Evolutionary conservation across 352 stramenopile species (phyloP).

Genomic region (Pythium insidiosum): DNA sequence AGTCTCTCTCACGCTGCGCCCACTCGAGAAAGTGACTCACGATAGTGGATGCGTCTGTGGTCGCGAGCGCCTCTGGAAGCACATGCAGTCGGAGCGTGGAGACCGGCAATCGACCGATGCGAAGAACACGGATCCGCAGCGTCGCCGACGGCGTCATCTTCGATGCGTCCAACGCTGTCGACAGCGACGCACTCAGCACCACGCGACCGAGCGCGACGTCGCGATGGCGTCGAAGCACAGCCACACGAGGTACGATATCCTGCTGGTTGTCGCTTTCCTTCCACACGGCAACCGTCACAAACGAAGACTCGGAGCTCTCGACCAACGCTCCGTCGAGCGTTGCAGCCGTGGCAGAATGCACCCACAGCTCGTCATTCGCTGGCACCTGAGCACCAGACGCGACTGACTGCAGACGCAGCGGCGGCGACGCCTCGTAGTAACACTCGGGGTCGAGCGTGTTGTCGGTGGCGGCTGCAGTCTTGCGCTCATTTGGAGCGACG

Average conservation of each 20-base stretch:
- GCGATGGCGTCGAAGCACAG: constrained; percentile 11
- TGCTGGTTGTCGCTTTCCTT: constrained; percentile 6
- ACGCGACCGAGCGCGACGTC: constrained; percentile 23
- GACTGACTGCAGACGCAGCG: constrained; percentile 37
- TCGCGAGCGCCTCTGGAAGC: too few relatives aligned
- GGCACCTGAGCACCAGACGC: not conserved
- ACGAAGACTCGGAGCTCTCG: constrained; percentile 1
- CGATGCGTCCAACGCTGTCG: constrained; percentile 12
- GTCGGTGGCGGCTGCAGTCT: constrained; percentile 13
- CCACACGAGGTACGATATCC: not conserved
- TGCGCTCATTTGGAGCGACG: constrained; percentile 67
- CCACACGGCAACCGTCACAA: constrained; percentile 8
- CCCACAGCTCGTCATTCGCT: constrained; percentile 52
- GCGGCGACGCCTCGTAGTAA: constrained; percentile 48
- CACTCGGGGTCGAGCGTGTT: constrained; percentile 34
- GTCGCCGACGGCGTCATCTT: too few relatives aligned
- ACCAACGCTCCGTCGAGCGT: constrained; percentile 45
- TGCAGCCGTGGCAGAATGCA: constrained; percentile 53
- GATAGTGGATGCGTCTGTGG: too few relatives aligned
- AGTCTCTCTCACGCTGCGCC: too few relatives aligned
- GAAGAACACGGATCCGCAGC: constrained; percentile 44
- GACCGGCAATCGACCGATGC: too few relatives aligned
- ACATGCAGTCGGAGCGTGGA: too few relatives aligned
- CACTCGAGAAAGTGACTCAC: too few relatives aligned
- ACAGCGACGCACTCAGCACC: constrained; percentile 23